Conservation (phyloP, 1,284 basidiomycete genomes). For the Apiotrichum montevideense region DNA sequence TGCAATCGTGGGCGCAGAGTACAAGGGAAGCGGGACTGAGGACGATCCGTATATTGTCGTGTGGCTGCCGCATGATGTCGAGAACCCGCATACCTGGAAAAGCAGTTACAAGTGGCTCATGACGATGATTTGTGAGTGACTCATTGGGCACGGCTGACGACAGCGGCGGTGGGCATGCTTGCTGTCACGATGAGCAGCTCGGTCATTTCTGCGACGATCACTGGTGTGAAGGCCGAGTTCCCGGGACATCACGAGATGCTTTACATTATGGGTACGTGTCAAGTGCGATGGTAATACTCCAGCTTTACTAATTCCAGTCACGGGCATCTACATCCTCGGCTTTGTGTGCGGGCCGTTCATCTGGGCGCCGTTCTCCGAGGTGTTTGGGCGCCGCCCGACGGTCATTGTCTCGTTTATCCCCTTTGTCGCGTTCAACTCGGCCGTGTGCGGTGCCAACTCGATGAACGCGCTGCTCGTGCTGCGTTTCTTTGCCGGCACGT, state of each 20-base stretch:
- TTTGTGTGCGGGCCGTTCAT: slow-evolving; percentile 18
- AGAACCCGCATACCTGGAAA: slow-evolving; percentile 29
- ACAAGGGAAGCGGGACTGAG: slow-evolving; percentile 34
- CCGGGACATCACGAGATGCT: slow-evolving; percentile 16
- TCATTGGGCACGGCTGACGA: neutral
- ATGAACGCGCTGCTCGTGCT: slow-evolving; percentile 47
- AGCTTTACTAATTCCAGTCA: slow-evolving; percentile 8
- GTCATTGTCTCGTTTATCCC: slow-evolving; percentile 45
- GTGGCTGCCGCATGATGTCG: slow-evolving; percentile 26
- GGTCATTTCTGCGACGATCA: slow-evolving; percentile 21
- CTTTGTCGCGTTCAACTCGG: slow-evolving; percentile 47
- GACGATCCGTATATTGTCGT: slow-evolving; percentile 44
- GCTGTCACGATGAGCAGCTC: slow-evolving; percentile 20
- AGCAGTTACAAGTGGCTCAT: slow-evolving; percentile 30
- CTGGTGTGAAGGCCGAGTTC: slow-evolving; percentile 14
- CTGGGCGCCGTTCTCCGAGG: slow-evolving; percentile 33
- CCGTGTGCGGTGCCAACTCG: slow-evolving; percentile 43
- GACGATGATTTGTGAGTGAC: slow-evolving; percentile 14
- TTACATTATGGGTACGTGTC: slow-evolving; percentile 15
- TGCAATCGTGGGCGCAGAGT: neutral
- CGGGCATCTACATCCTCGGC: slow-evolving; percentile 14
- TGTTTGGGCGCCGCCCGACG: slow-evolving; percentile 36
- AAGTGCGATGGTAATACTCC: no score
- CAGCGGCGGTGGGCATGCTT: slow-evolving; percentile 16
- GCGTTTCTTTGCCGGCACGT: slow-evolving; percentile 48